A percentile compares a stretch with the other conserved stretches of the same genome.
Conservation (phyloP, 345 rosid genomes). For the Heritiera littoralis region DNA sequence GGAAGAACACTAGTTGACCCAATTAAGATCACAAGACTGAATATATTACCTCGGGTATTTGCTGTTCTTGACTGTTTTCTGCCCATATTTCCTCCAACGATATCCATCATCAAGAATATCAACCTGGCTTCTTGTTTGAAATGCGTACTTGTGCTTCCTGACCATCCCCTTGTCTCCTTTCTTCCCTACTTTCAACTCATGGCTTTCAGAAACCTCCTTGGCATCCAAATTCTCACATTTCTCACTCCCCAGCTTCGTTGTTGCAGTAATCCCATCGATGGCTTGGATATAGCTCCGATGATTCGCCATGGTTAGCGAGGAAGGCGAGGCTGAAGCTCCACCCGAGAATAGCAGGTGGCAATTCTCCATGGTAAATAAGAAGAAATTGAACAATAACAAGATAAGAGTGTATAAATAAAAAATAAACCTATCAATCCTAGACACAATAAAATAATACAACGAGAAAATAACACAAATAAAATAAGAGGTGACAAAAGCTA, state of each 20-base stretch:
- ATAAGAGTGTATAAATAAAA: not conserved
- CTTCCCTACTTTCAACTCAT: slow-evolving; percentile 14
- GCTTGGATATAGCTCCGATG: slow-evolving; percentile 6
- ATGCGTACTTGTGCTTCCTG: slow-evolving; percentile 45
- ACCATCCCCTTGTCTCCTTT: slow-evolving; percentile 19
- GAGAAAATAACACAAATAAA: too few species aligned
- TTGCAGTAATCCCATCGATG: not conserved
- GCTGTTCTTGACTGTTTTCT: slow-evolving; percentile 41
- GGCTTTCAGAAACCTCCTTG: not conserved
- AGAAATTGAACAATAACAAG: not conserved
- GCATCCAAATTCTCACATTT: slow-evolving; percentile 5
- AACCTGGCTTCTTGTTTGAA: slow-evolving; percentile 48
- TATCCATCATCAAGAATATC: slow-evolving; percentile 57
- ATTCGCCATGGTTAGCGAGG: slow-evolving; percentile 17
- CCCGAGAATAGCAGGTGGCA: slow-evolving; percentile 22
- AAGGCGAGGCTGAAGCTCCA: slow-evolving; percentile 28
- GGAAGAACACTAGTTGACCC: too few species aligned
- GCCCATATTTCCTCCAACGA: slow-evolving; percentile 58
- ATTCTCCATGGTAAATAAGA: slow-evolving; percentile 22
- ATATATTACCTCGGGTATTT: slow-evolving; percentile 43
- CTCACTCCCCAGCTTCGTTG: not conserved
- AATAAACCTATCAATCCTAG: not conserved
- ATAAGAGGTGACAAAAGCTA: too few species aligned
- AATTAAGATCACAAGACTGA: too few species aligned
- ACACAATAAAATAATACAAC: too few species aligned